phyloP scores from a whole-genome alignment of 1,284 basidiomycete species.

The Cryptococcus sp. region DNA sequence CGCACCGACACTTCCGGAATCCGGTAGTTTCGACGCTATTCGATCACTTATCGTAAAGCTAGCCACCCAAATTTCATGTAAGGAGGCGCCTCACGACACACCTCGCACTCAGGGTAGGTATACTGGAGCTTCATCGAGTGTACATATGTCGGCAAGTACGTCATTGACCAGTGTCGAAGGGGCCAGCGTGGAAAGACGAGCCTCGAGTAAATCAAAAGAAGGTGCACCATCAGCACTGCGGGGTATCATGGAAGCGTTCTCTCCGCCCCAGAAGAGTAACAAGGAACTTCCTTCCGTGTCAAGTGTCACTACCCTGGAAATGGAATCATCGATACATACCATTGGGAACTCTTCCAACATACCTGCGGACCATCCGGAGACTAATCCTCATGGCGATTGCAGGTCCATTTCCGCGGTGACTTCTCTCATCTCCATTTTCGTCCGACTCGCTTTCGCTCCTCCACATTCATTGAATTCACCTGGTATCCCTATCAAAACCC shows the following conservation, averaged over 20 bases:
- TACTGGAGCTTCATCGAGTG: not conserved
- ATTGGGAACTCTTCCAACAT: not conserved
- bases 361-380: not conserved
- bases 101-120: not conserved
- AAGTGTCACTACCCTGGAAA: not conserved
- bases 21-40: conserved; percentile 42
- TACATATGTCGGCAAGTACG: not conserved
- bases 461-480: conserved; percentile 36
- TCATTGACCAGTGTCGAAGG: not conserved
- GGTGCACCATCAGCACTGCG: conserved; percentile 20
- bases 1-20: conserved; percentile 20
- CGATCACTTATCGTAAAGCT: conserved; percentile 38
- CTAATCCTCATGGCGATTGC: conserved; percentile 29
- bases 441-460: conserved; percentile 47
- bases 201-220: conserved; percentile 6
- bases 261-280: conserved; percentile 19
- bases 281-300: conserved; percentile 17
- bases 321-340: not conserved
- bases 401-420: conserved; percentile 44
- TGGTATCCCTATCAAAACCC: conserved; percentile 37
- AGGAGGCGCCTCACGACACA: conserved; percentile 10
- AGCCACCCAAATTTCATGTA: conserved; percentile 37
- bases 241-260: conserved; percentile 32
- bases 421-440: conserved; percentile 51
- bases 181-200: conserved; percentile 1